Evolutionary conservation across 1,139 yeast species (phyloP).

Genomic region (Blastobotrys capitulatus): DNA sequence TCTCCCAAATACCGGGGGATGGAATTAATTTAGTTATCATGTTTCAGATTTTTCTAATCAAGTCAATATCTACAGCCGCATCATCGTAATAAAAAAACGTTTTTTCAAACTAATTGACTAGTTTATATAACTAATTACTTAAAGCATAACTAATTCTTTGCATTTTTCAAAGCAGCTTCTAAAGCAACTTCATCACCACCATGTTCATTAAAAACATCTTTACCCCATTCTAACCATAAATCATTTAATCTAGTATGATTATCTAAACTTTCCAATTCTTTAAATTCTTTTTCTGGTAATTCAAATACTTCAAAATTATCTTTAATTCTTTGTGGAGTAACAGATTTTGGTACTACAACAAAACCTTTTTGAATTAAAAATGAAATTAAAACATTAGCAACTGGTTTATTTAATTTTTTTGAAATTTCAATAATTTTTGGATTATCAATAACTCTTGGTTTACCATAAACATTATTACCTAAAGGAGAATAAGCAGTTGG

Average conservation of each 20-base stretch:
- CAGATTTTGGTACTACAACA: constrained; percentile 68
- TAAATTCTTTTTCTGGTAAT: constrained; percentile 37
- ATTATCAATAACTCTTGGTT: constrained; percentile 51
- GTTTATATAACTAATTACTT: too few species aligned
- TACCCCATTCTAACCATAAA: constrained; percentile 19
- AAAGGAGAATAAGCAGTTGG: constrained; percentile 82
- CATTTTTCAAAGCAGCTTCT: constrained; percentile 41
- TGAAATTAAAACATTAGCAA: constrained; percentile 42
- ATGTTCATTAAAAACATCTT: constrained; percentile 38
- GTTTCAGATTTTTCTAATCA: too few species aligned
- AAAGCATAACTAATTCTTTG: too few species aligned
- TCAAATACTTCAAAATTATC: constrained; percentile 45
- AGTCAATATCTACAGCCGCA: too few species aligned
- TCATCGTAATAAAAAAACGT: too few species aligned
- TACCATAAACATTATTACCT: constrained; percentile 74
- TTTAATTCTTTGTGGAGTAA: constrained; percentile 45
- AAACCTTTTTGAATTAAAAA: constrained; percentile 42
- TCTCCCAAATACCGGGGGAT: too few species aligned
- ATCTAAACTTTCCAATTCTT: constrained; percentile 59
- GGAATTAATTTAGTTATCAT: too few species aligned
- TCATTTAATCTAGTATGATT: constrained; percentile 54
- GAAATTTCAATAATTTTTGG: constrained; percentile 42
- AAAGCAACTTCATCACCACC: constrained; percentile 58
- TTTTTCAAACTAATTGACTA: too few species aligned
- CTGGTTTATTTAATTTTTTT: constrained; percentile 35